phyloP scores from a whole-genome alignment of 768 basidiomycete genomes.

The Goffeauzyma gilvescens region DNA sequence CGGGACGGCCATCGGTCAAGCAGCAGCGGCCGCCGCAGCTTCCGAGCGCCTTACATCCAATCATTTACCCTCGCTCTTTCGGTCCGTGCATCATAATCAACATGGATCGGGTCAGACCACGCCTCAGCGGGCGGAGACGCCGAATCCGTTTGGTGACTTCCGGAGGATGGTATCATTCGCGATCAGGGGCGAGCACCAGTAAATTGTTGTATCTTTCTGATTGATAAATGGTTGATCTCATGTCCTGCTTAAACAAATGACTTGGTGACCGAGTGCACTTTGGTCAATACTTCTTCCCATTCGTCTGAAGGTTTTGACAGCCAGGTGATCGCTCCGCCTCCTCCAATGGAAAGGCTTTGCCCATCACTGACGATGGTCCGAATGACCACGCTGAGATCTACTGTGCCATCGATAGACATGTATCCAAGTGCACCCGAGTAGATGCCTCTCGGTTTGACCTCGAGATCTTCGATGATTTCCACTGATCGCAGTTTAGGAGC shows the following conservation, averaged over 20 bases:
- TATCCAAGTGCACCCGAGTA: slow-evolving; percentile 84
- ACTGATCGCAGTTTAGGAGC: slow-evolving; percentile 89
- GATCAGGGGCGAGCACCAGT: slow-evolving; percentile 57
- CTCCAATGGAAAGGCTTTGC: slow-evolving; percentile 42
- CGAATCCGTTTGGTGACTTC: slow-evolving; percentile 76
- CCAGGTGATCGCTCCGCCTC: slow-evolving; percentile 92
- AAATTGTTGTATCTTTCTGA: no score
- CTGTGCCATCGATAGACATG: slow-evolving; percentile 67
- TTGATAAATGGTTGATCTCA: no score
- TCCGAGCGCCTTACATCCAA: slow-evolving; percentile 5
- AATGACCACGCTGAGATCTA: slow-evolving; percentile 87
- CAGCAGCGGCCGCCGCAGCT: not conserved
- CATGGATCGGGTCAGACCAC: slow-evolving; percentile 38
- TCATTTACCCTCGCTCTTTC: slow-evolving; percentile 29
- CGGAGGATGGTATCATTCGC: slow-evolving; percentile 77
- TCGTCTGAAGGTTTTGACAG: slow-evolving; percentile 66
- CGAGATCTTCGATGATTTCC: slow-evolving; percentile 65
- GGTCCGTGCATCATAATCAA: slow-evolving; percentile 31
- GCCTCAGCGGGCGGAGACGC: slow-evolving; percentile 38
- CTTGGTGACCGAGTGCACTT: no score
- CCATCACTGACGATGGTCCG: slow-evolving; percentile 51
- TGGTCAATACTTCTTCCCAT: slow-evolving; percentile 88
- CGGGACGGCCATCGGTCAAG: not conserved
- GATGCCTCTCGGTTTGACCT: slow-evolving; percentile 45
- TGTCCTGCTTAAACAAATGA: no score